A percentile compares a stretch with the other conserved stretches of the same genome.
phyloP scores from a whole-genome alignment of 805 yeast genomes.

The Saturnispora diversa region DNA sequence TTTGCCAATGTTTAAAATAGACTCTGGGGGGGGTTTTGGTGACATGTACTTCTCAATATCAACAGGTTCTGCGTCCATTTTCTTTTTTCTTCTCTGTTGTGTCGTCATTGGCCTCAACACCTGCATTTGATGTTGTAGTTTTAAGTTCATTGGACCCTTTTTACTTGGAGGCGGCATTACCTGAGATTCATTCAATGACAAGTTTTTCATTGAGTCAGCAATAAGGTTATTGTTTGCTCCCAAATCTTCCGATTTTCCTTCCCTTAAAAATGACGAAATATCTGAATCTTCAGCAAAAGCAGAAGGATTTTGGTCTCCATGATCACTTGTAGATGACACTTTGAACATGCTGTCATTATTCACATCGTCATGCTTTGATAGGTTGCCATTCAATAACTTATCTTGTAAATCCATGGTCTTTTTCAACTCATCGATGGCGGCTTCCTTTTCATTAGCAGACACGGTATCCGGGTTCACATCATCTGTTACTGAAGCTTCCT shows the following conservation, averaged over 20 bases:
- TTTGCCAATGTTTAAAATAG: conserved; percentile 6
- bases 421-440: conserved; percentile 9
- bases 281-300: neutral
- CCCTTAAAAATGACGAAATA: neutral
- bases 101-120: conserved; percentile 6
- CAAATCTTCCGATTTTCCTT: neutral
- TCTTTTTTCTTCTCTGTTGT: conserved; percentile 5
- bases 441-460: conserved; percentile 9
- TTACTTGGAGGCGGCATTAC: neutral
- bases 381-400: neutral
- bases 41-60: conserved; percentile 16
- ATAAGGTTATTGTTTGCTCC: neutral
- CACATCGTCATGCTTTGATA: neutral
- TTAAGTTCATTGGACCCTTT: neutral
- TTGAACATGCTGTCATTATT: neutral
- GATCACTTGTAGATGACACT: neutral
- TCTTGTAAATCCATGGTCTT: conserved; percentile 9
- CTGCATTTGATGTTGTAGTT: conserved; percentile 4
- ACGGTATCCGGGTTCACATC: conserved; percentile 2
- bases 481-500: neutral
- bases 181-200: neutral
- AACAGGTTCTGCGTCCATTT: conserved; percentile 7
- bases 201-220: conserved; percentile 6
- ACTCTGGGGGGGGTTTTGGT: conserved; percentile 17
- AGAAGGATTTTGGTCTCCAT: neutral